Conservation (phyloP, 306 rosid genomes). For the Sechiopsis laciniata region DNA sequence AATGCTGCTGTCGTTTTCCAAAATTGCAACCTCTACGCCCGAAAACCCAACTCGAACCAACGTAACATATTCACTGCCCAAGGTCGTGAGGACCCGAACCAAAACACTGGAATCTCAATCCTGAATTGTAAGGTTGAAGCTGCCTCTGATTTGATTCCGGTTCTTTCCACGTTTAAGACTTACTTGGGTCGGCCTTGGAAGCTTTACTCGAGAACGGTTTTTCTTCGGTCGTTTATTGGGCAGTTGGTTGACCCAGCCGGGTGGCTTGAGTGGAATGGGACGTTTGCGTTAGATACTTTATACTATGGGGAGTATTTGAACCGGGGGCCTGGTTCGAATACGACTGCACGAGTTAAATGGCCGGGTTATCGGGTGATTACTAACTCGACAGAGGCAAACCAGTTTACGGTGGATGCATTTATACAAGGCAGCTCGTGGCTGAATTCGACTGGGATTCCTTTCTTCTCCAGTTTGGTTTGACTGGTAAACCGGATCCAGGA, state of each 20-base stretch:
- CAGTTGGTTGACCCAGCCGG: conserved; percentile 55
- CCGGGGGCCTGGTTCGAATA: conserved; percentile 60
- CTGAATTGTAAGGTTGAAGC: conserved; percentile 58
- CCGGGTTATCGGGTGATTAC: conserved; percentile 69
- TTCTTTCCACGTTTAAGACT: conserved; percentile 35
- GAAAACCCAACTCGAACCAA: conserved; percentile 53
- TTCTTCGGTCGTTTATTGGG: conserved; percentile 40
- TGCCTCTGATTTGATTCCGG: conserved; percentile 52
- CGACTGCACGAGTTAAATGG: conserved; percentile 59
- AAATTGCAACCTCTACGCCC: conserved; percentile 71
- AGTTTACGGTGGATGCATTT: conserved; percentile 49
- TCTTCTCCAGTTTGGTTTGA: conserved; percentile 40
- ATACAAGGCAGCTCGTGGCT: conserved; percentile 65
- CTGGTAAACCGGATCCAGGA: no score
- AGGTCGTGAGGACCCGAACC: conserved; percentile 77
- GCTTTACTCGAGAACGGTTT: conserved; percentile 60
- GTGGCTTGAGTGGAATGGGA: conserved; percentile 77
- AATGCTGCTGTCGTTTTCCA: conserved; percentile 73
- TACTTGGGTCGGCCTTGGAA: conserved; percentile 91
- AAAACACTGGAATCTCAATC: conserved; percentile 72
- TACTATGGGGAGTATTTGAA: conserved; percentile 74
- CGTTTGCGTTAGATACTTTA: conserved; percentile 58
- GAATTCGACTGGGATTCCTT: conserved; percentile 47
- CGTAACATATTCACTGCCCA: conserved; percentile 79
- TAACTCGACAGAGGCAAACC: conserved; percentile 47